Evolutionary conservation across 225 moss, liverwort and hornwort species (phyloP), one percentile per base, ranked within the genome.

Genomic region (Asterella californica): DNA sequence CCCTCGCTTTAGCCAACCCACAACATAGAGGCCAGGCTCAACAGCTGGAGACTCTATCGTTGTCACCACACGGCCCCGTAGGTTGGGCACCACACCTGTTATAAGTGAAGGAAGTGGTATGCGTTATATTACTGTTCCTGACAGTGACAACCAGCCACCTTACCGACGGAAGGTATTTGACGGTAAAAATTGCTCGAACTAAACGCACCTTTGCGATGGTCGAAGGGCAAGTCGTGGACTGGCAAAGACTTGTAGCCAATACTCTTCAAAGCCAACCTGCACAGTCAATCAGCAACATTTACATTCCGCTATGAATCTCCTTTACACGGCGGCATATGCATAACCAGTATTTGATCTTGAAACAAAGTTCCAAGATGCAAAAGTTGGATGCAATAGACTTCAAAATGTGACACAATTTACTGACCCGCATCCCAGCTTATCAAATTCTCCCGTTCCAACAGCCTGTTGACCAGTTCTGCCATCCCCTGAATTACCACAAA

Each of bases 1-100:
- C 81, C 97, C 97, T 70, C 95, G 88, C 86, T 90, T 91, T 15
- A 99, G 90, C 95, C 93, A 99, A 72, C 97, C 97, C 52, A 95
- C 97, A 74, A 95, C 97, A 83, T 91, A 99, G 8, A 99, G 90
- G 74, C 95, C 93, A 62, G 85, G 74, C 86, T 93, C 95, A 63
- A 84, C 54, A 11, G 12, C 25, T 59, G 52, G 81, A 54, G 83
- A 76, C 81, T 88, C 81, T 33, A 61, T 81, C 75, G 75, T 80
- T 75, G 83, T 88, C 55, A 97, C 77, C 49, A 99, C 97, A 8
- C 95, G 92, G 48, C 95, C 97, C 71, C 78, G 89, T 15, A 75
- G 76, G 80, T 95, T 93, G 64, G 91, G 95, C 80, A 99, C 92
- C 80, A 91, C 73, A 79, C 99, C 99, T 94, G 87, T 68, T 37